Evolutionary conservation across 2,329 filamentous ascomycete species (phyloP).

Genomic region (Penicillium sp.): DNA sequence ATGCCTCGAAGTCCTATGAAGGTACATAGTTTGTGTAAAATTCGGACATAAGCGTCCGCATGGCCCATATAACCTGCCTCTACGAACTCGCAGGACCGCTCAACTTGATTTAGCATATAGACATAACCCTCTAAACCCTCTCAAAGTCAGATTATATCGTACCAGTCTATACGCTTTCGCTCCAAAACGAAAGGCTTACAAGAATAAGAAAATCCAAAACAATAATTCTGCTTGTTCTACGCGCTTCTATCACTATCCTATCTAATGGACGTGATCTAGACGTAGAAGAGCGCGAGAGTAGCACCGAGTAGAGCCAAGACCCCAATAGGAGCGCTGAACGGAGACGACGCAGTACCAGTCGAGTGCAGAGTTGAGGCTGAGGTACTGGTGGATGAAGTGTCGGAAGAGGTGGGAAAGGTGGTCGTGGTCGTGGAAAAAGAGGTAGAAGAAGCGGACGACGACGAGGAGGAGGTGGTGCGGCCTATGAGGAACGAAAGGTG

Average conservation of each 20-base stretch:
- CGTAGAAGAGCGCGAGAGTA: conserved; percentile 4
- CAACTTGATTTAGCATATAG: conserved; percentile 7
- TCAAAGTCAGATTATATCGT: not conserved
- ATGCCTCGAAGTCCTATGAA: not conserved
- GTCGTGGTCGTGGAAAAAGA: not conserved
- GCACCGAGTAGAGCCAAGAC: conserved; percentile 5
- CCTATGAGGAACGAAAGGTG: not conserved
- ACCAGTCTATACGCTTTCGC: not conserved
- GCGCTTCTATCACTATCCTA: not conserved
- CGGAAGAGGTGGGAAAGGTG: not conserved
- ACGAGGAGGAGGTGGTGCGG: not conserved
- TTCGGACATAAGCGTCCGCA: conserved; percentile 1
- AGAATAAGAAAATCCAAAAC: not conserved
- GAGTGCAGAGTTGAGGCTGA: not conserved
- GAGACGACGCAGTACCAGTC: conserved; percentile 1
- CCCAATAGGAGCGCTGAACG: conserved; percentile 1
- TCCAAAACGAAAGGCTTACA: not conserved
- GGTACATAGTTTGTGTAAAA: conserved; percentile 2
- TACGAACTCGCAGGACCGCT: conserved; percentile 8
- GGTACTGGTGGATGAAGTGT: not conserved
- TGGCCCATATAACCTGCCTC: conserved; percentile 4
- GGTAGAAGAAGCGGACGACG: not conserved
- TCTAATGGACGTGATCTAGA: not conserved
- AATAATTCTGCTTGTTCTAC: not conserved
- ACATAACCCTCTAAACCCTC: not conserved